These are phyloP conservation scores for Myxozyma neotropica DNA, from an alignment of 805 yeast genomes.

Conservation along the genomic window DNA sequence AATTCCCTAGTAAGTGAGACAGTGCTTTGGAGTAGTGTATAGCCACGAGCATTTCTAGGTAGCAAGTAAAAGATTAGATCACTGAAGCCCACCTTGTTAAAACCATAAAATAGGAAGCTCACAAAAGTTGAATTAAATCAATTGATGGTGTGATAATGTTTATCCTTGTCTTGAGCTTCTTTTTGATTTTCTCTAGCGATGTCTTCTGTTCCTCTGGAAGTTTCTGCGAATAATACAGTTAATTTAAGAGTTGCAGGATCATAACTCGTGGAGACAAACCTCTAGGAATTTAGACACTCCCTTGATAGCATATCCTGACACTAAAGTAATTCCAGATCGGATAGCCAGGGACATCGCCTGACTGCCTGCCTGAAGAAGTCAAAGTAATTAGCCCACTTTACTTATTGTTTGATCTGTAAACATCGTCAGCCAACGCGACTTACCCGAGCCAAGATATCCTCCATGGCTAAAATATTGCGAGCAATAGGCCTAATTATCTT, in stretches of 20 bases:
- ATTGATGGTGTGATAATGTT: conserved; percentile 66
- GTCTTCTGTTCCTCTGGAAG: conserved; percentile 55
- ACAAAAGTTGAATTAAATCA: conserved; percentile 62
- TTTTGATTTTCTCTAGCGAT: conserved; percentile 48
- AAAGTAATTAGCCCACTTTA: not conserved
- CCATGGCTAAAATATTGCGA: not conserved
- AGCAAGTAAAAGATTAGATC: too few species aligned
- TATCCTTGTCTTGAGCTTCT: conserved; percentile 58
- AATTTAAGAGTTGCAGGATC: not conserved
- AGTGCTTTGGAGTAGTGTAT: conserved; percentile 58
- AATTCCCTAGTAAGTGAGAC: conserved; percentile 57
- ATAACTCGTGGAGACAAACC: conserved; percentile 29
- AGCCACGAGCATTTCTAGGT: conserved; percentile 56
- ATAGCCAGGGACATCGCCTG: conserved; percentile 82
- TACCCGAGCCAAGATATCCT: conserved; percentile 17
- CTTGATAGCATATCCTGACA: conserved; percentile 70
- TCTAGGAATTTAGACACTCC: conserved; percentile 61
- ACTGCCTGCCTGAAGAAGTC: conserved; percentile 58
- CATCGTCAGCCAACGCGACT: not conserved
- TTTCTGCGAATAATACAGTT: conserved; percentile 18
- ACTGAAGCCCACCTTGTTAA: too few species aligned
- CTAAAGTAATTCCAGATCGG: conserved; percentile 72
- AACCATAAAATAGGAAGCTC: not conserved
- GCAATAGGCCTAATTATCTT: too few species aligned
- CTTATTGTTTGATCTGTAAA: not conserved